Conservation (phyloP, 257 asterid species). For the Datura wrightii region DNA sequence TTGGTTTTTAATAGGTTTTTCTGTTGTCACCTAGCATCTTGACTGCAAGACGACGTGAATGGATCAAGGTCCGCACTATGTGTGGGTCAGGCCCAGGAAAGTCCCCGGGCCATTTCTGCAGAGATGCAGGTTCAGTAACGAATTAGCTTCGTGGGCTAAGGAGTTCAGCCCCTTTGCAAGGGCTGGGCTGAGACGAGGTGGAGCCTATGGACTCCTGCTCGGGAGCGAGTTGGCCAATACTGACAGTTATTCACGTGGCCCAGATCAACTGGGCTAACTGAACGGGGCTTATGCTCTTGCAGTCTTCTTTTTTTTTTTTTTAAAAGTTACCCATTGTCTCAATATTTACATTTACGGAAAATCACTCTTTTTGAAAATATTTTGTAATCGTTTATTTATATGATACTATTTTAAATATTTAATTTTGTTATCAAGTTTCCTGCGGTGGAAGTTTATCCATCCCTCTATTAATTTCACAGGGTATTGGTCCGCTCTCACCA, state of each 20-base stretch:
- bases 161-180: background rate
- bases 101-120: constrained; percentile 26
- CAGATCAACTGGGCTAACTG: background rate
- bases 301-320: background rate
- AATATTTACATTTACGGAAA: too few relatives aligned
- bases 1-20: background rate
- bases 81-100: background rate
- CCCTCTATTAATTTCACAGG: too few relatives aligned
- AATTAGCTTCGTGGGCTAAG: background rate
- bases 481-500: too few relatives aligned
- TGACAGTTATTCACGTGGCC: constrained; percentile 25
- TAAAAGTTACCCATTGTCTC: too few relatives aligned
- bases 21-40: rapidly evolving
- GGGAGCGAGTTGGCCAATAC: background rate
- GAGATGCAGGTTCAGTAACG: constrained; percentile 19
- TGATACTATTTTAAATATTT: too few relatives aligned
- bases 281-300: constrained; percentile 37
- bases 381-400: too few relatives aligned
- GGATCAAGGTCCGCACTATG: background rate
- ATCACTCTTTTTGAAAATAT: too few relatives aligned
- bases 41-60: constrained; percentile 14
- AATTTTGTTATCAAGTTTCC: too few relatives aligned
- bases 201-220: background rate
- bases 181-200: constrained; percentile 33
- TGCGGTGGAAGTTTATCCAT: background rate